Conservation (phyloP, 208 protist species). For the Wallacemonas sp. region DNA sequence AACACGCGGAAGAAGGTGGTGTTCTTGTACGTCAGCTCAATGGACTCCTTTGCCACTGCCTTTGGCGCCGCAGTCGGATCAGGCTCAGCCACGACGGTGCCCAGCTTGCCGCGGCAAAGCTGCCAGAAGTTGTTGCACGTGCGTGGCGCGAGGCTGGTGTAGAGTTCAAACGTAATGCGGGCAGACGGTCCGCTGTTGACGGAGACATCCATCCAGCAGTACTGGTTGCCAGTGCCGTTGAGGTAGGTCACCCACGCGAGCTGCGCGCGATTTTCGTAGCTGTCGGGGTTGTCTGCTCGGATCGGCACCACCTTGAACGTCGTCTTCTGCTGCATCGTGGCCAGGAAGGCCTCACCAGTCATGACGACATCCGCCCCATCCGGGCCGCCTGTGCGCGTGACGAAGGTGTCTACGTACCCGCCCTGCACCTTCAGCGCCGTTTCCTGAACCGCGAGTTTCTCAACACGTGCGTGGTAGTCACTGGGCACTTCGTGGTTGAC, state of each 20-base stretch:
- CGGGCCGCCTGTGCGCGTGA: slow-evolving; percentile 14
- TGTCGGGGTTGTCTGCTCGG: slow-evolving; percentile 27
- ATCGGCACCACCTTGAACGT: slow-evolving; percentile 49
- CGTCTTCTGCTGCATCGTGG: slow-evolving; percentile 34
- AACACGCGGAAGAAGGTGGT: slow-evolving; percentile 94
- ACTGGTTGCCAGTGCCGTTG: slow-evolving; percentile 56
- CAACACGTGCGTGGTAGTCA: slow-evolving; percentile 57
- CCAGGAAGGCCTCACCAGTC: slow-evolving; percentile 52
- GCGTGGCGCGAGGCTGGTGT: slow-evolving; percentile 70
- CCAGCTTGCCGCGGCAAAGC: slow-evolving; percentile 77
- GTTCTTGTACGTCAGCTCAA: slow-evolving; percentile 86
- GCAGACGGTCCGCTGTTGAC: slow-evolving; percentile 34
- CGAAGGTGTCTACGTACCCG: neutral
- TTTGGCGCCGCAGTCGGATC: slow-evolving; percentile 1
- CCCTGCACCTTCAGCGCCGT: neutral
- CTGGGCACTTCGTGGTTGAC: slow-evolving; percentile 60
- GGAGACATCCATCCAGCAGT: slow-evolving; percentile 80
- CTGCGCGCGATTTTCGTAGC: slow-evolving; percentile 57
- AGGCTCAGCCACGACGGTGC: slow-evolving; percentile 21
- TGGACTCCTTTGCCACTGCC: slow-evolving; percentile 17
- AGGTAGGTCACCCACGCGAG: slow-evolving; percentile 63
- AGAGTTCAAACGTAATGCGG: slow-evolving; percentile 90
- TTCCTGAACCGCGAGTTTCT: neutral
- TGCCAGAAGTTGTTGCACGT: slow-evolving; percentile 93
- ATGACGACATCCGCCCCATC: slow-evolving; percentile 17